phyloP scores from a whole-genome alignment of 2,329 filamentous ascomycete species.

The Calonectria ilicicola region DNA sequence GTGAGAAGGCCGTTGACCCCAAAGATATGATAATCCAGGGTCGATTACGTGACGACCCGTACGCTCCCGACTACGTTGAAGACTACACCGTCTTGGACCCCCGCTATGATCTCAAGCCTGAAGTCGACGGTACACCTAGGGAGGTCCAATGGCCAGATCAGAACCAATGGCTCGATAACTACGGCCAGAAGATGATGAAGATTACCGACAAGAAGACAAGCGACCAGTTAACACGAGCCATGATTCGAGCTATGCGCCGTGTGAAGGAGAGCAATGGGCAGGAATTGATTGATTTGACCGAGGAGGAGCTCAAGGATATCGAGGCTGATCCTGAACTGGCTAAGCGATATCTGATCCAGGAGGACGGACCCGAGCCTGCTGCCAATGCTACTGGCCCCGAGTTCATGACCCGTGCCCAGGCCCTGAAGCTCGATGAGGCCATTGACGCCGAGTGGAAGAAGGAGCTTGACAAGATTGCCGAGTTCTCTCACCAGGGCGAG shows the following conservation, averaged over 20 bases:
- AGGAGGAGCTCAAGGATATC: constrained; percentile 58
- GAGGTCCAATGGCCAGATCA: constrained; percentile 69
- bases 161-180: constrained; percentile 69
- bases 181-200: constrained; percentile 60
- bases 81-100: constrained; percentile 84
- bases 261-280: constrained; percentile 56
- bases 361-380: constrained; percentile 42
- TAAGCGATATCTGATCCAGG: constrained; percentile 51
- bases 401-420: constrained; percentile 49
- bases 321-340: constrained; percentile 55
- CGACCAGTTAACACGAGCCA: constrained; percentile 55
- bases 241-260: constrained; percentile 55
- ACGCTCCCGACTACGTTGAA: constrained; percentile 81
- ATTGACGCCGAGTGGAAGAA: constrained; percentile 51
- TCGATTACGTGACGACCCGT: constrained; percentile 77
- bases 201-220: constrained; percentile 57
- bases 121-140: constrained; percentile 60
- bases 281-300: constrained; percentile 61
- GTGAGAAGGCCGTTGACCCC: constrained; percentile 80
- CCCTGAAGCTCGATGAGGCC: constrained; percentile 52
- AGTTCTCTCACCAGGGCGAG: constrained; percentile 45
- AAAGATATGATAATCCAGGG: constrained; percentile 82
- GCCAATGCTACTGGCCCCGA: constrained; percentile 40
- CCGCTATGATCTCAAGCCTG: constrained; percentile 77
- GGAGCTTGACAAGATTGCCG: constrained; percentile 51